Base-by-base conservation (phyloP, 805 yeast genomes). In the Candida endomychidarum region DNA sequence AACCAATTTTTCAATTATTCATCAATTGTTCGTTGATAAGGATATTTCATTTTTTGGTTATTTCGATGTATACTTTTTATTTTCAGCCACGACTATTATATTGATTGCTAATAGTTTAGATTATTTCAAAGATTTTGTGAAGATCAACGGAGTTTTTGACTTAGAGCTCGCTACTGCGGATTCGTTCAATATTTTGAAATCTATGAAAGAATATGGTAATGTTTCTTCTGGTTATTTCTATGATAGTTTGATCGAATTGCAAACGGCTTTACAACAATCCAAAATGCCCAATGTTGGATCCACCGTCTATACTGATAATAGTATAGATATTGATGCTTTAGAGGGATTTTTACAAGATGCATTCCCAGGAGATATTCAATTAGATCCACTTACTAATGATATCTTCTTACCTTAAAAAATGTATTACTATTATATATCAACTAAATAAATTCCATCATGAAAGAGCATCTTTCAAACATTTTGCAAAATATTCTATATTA, bases 401-500 rank as follows among this genome's bases (percentile, higher is more conserved):
- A 16, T 29, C 8, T 29, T 29, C 12, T 29, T 29, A 11, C 26
- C 26, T 4, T 23, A 11, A 23, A 20, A 20, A 7, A 20, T 7
- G 23, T 20, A 20, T 20, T 20, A 20, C 9, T 20, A 20, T 20
- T 20, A 23, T 23, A 23, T 23, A 23, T n/a, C 10, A 8, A 8
- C 9, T 27, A 8, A 11, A 27, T 15, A 27, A 12, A 27, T 27
- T 12, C n/a, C n/a, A n/a, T 27, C 11, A 29, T 8, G 22, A 15
- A 15, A 29, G 21, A 29, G 11, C 22, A 14, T 15, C 33, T 5
- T 29, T 29, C n/a, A 29, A 5, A 18, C 33, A 8, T 16, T 15
- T 29, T 11, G 18, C 33, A 29, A 29, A 16, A 17, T 29, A 29
- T 16, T 58, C 67, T n/a, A 61, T 51, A 50, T 67, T 68, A 16